phyloP scores from a whole-genome alignment of 192 early-diverging fungal genomes.

The Mortierella antarctica region DNA sequence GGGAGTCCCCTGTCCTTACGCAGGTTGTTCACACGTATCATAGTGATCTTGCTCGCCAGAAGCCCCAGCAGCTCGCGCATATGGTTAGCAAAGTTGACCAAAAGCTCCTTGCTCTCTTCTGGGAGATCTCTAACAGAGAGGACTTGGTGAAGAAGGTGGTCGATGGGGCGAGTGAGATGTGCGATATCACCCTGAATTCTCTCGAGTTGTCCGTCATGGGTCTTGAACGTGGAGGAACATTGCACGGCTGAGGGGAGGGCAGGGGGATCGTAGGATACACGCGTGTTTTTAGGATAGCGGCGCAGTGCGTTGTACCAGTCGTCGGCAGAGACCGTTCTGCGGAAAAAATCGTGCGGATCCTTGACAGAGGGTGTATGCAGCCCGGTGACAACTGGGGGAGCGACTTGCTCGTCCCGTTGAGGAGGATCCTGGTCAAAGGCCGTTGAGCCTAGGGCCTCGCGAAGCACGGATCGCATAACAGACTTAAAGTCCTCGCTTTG shows the following conservation, averaged over 20 bases:
- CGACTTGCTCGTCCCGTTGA: not conserved
- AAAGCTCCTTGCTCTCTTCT: not conserved
- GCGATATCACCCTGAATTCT: not conserved
- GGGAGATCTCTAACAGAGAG: not conserved
- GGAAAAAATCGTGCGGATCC: not conserved
- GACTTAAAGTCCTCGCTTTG: conserved; percentile 5
- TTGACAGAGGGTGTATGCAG: not conserved
- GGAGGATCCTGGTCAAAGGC: not conserved
- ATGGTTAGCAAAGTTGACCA: too few relatives aligned
- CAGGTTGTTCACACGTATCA: too few relatives aligned
- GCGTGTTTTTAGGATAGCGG: conserved; percentile 1
- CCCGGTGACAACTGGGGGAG: conserved; percentile 4
- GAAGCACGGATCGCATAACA: not conserved
- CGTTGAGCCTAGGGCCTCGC: not conserved
- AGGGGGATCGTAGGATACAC: not conserved
- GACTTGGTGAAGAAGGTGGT: not conserved
- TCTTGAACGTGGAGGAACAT: conserved; percentile 1
- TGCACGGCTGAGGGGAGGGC: not conserved
- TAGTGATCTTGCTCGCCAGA: too few relatives aligned
- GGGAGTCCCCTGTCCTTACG: too few relatives aligned
- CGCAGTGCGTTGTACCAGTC: not conserved
- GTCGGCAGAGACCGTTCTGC: not conserved
- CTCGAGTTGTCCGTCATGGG: not conserved
- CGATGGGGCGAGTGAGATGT: conserved; percentile 7
- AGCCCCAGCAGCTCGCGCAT: too few relatives aligned